Base-by-base conservation (phyloP, 805 yeast genomes). In the Pichia exigua region DNA sequence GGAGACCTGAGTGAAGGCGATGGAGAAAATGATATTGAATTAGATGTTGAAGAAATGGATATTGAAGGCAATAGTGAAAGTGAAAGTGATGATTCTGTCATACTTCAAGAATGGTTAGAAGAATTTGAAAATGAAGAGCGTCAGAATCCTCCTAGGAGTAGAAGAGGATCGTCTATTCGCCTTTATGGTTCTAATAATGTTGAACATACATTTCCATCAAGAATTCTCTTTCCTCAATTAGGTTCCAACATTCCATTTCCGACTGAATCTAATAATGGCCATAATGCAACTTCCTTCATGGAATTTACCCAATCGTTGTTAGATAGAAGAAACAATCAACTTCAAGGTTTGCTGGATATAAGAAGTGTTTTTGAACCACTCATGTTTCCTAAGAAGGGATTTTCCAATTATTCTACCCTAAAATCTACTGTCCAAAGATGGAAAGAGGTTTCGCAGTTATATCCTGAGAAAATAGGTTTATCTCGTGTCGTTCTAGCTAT, bases 381-480 rank as follows among this genome's bases (percentile, higher is more conserved):
- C 18, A 48, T 44, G 27, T 49, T 51, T 32, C 26, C 47, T 2
- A 52, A 49, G 30, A 48, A 46, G 8, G 48, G 21, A 57, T 38
- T 61, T 52, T 43, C 59, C 60, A 10, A 62, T 58, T 47, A 50
- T 53, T 5, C 55, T 53, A 20, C 47, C 2, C 50, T 64, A 18
- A 62, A 62, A 45, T 59, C 66, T 2, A 82, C 94, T 0, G 65
- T 70, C 15, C 83, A 81, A 47, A 74, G 96, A 57, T 88, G 95
- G 94, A 67, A 68, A 40, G 86, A 84, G 44, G 73, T 78, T 8
- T 68, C 76, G 39, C 68, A 73, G 18, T 69, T 80, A 67, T 78
- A 79, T 54, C 75, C 75, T 57, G 75, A 51, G 11, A 44, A 48
- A 21, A 50, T 47, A 8, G 40, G 47, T 22, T 42, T 51, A 5